phyloP scores from a whole-genome alignment of 2,329 filamentous ascomycete genomes.

The Talaromyces sp. region DNA sequence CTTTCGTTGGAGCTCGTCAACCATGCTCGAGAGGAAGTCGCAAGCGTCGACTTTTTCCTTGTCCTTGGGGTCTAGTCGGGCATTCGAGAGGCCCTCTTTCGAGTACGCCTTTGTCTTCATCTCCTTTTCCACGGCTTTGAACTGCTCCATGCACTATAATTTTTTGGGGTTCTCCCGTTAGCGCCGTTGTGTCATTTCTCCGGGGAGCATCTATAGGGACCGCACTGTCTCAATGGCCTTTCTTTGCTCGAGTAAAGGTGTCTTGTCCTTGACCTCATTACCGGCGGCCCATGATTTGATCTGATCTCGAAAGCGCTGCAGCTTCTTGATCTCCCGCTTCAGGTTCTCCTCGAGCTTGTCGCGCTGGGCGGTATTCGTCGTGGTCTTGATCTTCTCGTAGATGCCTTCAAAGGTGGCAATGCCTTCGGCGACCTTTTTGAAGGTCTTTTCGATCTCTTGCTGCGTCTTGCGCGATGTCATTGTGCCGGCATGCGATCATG shows the following conservation, averaged over 20 bases:
- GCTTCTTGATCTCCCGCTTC: constrained; percentile 99
- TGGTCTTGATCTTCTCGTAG: constrained; percentile 95
- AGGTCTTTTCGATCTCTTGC: constrained; percentile 98
- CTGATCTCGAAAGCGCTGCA: constrained; percentile 93
- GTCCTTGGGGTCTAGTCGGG: constrained; percentile 93
- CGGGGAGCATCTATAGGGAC: neutral
- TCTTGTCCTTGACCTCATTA: constrained; percentile 99
- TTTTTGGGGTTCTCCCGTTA: constrained; percentile 17
- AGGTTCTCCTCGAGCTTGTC: constrained; percentile 97
- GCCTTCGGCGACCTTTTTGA: constrained; percentile 95
- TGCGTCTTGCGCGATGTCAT: constrained; percentile 97
- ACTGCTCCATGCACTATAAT: constrained; percentile 75
- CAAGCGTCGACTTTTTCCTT: constrained; percentile 85
- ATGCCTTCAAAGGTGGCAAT: constrained; percentile 88
- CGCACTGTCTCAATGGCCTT: constrained; percentile 92
- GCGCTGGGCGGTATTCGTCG: constrained; percentile 88
- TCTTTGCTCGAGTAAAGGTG: constrained; percentile 84
- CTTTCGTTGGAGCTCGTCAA: constrained; percentile 89
- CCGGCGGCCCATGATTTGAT: constrained; percentile 99
- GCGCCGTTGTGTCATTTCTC: constrained; percentile 11
- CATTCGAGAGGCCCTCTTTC: constrained; percentile 90
- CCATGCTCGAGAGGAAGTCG: constrained; percentile 79
- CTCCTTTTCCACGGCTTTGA: constrained; percentile 99
- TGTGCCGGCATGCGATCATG: constrained; percentile 27
- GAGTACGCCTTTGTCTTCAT: constrained; percentile 99